phyloP scores from a whole-genome alignment of 305 asterid species.

The Withania somnifera region DNA sequence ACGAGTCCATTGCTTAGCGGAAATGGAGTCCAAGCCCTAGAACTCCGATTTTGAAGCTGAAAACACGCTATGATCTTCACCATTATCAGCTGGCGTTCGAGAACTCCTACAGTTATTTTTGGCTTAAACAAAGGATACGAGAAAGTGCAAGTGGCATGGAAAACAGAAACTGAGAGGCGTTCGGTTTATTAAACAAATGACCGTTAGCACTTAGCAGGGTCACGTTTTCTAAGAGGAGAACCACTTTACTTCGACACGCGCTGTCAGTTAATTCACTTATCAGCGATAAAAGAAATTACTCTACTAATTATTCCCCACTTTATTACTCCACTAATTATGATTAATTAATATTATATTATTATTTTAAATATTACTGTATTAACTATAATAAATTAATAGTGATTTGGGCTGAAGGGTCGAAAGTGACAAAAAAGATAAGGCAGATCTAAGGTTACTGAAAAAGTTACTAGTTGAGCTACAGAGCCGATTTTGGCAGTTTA shows the following conservation, averaged over 20 bases:
- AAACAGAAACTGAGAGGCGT: neutral
- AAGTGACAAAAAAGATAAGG: neutral
- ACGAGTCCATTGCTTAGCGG: conserved; percentile 9
- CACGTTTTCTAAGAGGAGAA: neutral
- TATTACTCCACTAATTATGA: neutral
- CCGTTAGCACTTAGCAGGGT: neutral
- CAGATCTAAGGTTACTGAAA: neutral
- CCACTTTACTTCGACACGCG: neutral
- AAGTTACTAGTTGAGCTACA: neutral
- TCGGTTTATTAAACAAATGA: neutral
- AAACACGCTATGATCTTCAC: neutral
- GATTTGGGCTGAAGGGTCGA: neutral
- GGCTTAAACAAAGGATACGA: neutral
- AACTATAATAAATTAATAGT: neutral
- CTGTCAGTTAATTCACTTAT: neutral
- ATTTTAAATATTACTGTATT: no score
- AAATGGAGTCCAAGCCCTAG: conserved; percentile 13
- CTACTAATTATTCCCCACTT: neutral
- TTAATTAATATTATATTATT: neutral
- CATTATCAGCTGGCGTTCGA: neutral
- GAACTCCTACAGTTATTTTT: neutral
- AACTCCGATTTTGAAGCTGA: neutral
- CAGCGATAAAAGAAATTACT: no score
- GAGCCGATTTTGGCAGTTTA: neutral
- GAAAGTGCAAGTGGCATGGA: neutral